A percentile compares a stretch with the other conserved stretches of the same genome.
Evolutionary conservation across 306 rosid species (phyloP).

Genomic region (Arachis hypogaea): DNA sequence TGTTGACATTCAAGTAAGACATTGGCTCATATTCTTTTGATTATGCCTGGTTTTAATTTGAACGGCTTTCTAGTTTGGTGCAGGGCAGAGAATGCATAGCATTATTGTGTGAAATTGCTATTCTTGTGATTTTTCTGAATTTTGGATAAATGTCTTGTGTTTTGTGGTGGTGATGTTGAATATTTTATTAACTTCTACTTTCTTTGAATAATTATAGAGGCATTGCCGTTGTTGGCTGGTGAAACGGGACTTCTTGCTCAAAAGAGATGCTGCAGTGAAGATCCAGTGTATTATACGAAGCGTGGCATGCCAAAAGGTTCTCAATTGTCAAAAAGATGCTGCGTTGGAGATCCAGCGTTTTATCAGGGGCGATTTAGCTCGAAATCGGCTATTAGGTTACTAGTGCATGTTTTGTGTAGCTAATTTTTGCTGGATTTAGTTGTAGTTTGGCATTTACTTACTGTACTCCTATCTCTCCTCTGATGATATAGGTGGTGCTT

Average conservation of each 20-base stretch:
- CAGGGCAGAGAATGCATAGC: not conserved
- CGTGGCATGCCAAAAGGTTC: slow-evolving; percentile 49
- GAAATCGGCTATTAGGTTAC: slow-evolving; percentile 71
- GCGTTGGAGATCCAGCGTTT: slow-evolving; percentile 68
- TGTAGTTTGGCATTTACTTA: slow-evolving; percentile 18
- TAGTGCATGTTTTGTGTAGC: slow-evolving; percentile 3
- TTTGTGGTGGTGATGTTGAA: slow-evolving; percentile 1
- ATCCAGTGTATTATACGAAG: slow-evolving; percentile 63
- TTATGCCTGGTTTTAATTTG: slow-evolving; percentile 13
- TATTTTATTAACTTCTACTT: slow-evolving; percentile 11
- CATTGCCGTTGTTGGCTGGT: slow-evolving; percentile 70
- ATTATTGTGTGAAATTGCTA: slow-evolving; percentile 26
- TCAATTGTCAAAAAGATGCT: slow-evolving; percentile 54
- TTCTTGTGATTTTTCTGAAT: not conserved
- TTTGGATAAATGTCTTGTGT: slow-evolving; percentile 11
- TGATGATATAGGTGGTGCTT: slow-evolving; percentile 52
- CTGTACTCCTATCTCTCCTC: slow-evolving; percentile 10
- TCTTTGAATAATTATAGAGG: slow-evolving; percentile 55
- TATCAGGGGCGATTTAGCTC: slow-evolving; percentile 66
- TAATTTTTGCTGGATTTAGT: slow-evolving; percentile 11
- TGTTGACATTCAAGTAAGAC: slow-evolving; percentile 75
- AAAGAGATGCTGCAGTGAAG: slow-evolving; percentile 58
- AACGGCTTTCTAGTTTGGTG: slow-evolving; percentile 7
- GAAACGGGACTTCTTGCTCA: slow-evolving; percentile 54
- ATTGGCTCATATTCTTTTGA: not conserved